Base-by-base conservation (phyloP, 2,329 filamentous ascomycete genomes). In the Exophiala sp. region DNA sequence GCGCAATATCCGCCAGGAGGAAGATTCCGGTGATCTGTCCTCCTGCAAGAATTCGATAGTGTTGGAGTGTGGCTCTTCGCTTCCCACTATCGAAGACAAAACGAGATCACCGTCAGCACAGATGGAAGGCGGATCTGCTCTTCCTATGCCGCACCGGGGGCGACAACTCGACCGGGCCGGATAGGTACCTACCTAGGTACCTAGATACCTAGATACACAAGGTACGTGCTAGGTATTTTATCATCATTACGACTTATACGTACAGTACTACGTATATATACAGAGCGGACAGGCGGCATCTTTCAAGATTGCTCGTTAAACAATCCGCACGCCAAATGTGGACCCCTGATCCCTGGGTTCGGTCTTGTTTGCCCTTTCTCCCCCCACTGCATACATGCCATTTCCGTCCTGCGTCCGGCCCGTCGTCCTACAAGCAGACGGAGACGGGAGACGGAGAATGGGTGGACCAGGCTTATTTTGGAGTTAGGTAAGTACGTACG, bases 1-100 rank as follows among this genome's bases (percentile, higher is more conserved):
- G 6, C 10, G 19, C 19, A n/a, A 22, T 4, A 41, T 8, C 38
- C 38, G 38, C 19, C 8, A n/a, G 8, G 40, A 21, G 23, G 39
- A 43, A 50, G 16, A 21, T 40, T 39, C 37, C 43, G 52, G 29
- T 41, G 52, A 55, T 54, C 48, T 56, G 40, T 43, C 35, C 32
- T 19, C 22, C 18, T 6, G 24, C 23, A 7, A 30, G 38, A 23
- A 49, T 34, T 44, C 50, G 53, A 56, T 53, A 56, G 53, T 48
- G 43, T 34, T 44, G 22, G 34, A 41, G 21, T 34, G 45, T 39
- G 34, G 24, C 39, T 47, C 34, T 29, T 43, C 53, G 29, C 39
- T 14, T n/a, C 27, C 29, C 37, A 50, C 53, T 56, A 56, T 56
- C 47, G 53, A 56, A 56, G 35, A 50, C 41, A 7, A 54, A 56